These are phyloP conservation scores for Metschnikowia similis DNA, from an alignment of 805 yeast species.

Conservation along the genomic window DNA sequence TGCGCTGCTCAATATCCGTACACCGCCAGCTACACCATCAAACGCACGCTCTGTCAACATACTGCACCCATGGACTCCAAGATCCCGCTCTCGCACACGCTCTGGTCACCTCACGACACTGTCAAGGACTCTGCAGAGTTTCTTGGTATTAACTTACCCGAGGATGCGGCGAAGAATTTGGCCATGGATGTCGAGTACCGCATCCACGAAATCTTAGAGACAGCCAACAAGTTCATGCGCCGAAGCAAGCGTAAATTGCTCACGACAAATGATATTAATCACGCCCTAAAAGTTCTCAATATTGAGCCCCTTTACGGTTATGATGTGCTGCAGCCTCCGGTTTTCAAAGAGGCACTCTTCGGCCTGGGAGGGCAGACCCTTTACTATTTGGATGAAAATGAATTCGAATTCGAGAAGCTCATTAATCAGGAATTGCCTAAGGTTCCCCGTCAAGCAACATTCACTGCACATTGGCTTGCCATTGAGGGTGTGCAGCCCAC, in stretches of 20 bases:
- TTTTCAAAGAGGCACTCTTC: conserved; percentile 82
- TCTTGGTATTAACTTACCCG: conserved; percentile 77
- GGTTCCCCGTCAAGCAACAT: conserved; percentile 88
- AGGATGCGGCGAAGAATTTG: conserved; percentile 87
- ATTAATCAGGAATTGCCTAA: conserved; percentile 93
- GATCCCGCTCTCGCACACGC: conserved; percentile 73
- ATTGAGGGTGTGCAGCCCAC: conserved; percentile 98
- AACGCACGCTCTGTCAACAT: background rate
- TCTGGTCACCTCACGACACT: conserved; percentile 97
- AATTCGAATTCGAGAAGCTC: conserved; percentile 87
- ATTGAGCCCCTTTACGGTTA: conserved; percentile 94
- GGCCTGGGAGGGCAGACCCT: conserved; percentile 87
- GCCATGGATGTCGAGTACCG: conserved; percentile 99
- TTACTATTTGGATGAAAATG: conserved; percentile 88
- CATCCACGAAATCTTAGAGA: conserved; percentile 90
- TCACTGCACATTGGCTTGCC: conserved; percentile 96
- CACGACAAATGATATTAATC: conserved; percentile 74
- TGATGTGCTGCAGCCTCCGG: conserved; percentile 63
- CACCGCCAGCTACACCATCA: background rate
- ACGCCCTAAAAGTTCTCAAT: conserved; percentile 79
- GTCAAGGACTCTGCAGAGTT: conserved; percentile 95
- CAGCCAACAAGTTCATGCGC: conserved; percentile 93
- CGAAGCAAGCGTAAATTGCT: conserved; percentile 83
- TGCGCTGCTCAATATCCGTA: background rate
- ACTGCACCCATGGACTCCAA: conserved; percentile 19